Base-by-base conservation (phyloP, 805 yeast genomes). In the Kodamaea kaohsiungensis region DNA sequence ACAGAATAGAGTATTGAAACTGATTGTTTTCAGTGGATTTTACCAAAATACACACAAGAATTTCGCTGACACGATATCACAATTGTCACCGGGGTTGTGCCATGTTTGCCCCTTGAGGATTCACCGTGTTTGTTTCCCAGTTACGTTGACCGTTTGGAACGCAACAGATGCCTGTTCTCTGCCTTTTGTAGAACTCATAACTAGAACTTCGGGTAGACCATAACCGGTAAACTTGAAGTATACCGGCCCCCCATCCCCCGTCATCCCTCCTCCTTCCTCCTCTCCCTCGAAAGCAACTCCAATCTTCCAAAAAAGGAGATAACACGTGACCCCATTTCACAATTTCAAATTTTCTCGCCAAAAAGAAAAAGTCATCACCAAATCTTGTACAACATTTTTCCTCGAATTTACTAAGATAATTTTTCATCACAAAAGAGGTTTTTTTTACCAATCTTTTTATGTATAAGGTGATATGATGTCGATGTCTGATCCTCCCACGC, bases 341-440 rank as follows among this genome's bases (percentile, higher is more conserved):
- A 22, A 22, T 22, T 22, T 22, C 25, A 22, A 22, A 22, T 22
- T 22, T 22, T 22, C 25, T 30, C 35, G 35, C 35, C 35, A 30
- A 30, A 22, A 22, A 22, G 25, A 39, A 39, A 48, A 42, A 46
- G 22, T 46, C 49, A 50, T 42, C 53, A 50, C 45, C 53, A 33
- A 46, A 30, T 30, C 54, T 51, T 51, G 54, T 51, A 51, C 54
- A 51, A 51, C 50, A 50, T 50, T 51, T 51, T 51, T 39, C 43
- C 45, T 49, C 45, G 46, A 49, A 35, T 40, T 49, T 22, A 35
- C 35, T 38, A 50, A 17, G 54, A 51, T 51, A 51, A 19, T 22
- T 51, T 46, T 51, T 46, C 53, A 51, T 48, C 33, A 45, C 15
- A 40, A 48, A 27, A 33, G 37, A 22, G 27, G 35, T 18, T 43